phyloP scores from a whole-genome alignment of 208 protist species.

The Wallacemonas sp. region DNA sequence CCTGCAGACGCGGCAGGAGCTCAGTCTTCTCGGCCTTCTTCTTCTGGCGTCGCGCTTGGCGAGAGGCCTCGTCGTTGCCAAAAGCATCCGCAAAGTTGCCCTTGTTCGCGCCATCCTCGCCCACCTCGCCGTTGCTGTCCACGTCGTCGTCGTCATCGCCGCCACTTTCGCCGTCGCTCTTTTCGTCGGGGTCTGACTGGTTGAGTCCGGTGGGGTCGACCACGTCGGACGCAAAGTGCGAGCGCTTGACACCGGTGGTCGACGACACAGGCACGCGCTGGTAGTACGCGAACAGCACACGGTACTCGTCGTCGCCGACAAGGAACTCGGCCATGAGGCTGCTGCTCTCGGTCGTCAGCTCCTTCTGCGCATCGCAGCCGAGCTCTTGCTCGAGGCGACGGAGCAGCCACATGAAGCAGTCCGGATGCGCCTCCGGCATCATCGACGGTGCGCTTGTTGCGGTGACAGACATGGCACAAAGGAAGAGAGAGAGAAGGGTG shows the following conservation, averaged over 20 bases:
- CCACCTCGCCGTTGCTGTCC: conserved; percentile 23
- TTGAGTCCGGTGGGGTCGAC: conserved; percentile 26
- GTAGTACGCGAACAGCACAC: conserved; percentile 81
- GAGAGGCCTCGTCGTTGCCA: conserved; percentile 1
- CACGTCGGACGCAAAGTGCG: not conserved
- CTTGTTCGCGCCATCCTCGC: conserved; percentile 8
- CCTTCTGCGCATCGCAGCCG: conserved; percentile 32
- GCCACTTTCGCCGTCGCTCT: conserved; percentile 13
- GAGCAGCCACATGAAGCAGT: conserved; percentile 83
- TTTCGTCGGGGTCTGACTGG: conserved; percentile 27
- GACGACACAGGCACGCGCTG: conserved; percentile 14
- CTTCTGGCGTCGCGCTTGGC: not conserved
- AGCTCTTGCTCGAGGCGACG: conserved; percentile 64
- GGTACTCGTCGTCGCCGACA: conserved; percentile 74
- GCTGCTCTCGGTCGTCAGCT: conserved; percentile 53
- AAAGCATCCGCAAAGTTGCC: conserved; percentile 6
- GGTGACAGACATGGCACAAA: not conserved
- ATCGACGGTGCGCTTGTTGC: conserved; percentile 18
- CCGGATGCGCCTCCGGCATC: conserved; percentile 68
- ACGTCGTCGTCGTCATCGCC: not conserved
- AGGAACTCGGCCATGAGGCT: conserved; percentile 82
- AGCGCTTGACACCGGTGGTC: not conserved
- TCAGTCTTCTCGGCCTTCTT: not conserved
- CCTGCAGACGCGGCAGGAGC: conserved; percentile 26
- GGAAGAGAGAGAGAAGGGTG: no score